Evolutionary conservation across 306 rosid species (phyloP).

Genomic region (Castanea mollissima): DNA sequence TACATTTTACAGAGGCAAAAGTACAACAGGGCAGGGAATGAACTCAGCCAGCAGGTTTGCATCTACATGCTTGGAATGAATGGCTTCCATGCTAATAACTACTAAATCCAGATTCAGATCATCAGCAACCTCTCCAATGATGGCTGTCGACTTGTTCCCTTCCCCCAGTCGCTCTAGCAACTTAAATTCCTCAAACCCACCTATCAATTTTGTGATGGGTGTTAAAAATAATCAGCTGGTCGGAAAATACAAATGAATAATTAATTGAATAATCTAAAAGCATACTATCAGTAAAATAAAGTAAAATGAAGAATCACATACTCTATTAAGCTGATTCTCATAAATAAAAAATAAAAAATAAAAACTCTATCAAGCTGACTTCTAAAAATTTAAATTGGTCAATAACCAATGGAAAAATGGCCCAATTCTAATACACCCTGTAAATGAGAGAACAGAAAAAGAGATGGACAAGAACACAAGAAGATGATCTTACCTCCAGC

Average conservation of each 20-base stretch:
- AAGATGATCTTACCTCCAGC: neutral
- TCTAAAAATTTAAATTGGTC: neutral
- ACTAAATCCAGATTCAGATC: conserved; percentile 88
- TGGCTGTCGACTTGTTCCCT: conserved; percentile 85
- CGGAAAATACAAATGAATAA: neutral
- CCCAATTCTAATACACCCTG: neutral
- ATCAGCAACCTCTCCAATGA: conserved; percentile 91
- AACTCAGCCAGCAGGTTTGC: conserved; percentile 94
- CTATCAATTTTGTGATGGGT: conserved; percentile 29
- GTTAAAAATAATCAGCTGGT: neutral
- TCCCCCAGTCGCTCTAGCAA: conserved; percentile 84
- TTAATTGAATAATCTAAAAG: neutral
- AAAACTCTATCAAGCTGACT: no score
- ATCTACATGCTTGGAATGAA: conserved; percentile 91
- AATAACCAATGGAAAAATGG: neutral
- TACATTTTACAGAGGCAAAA: conserved; percentile 60
- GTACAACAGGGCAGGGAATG: conserved; percentile 90
- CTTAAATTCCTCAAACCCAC: conserved; percentile 76
- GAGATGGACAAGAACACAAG: no score
- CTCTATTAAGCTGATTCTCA: neutral
- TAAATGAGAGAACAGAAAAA: neutral
- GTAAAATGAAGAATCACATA: neutral
- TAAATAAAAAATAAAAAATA: no score
- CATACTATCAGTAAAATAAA: neutral
- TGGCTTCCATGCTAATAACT: conserved; percentile 92